phyloP scores from a whole-genome alignment of 2,329 filamentous ascomycete genomes.

The Fusarium subglutinans region DNA sequence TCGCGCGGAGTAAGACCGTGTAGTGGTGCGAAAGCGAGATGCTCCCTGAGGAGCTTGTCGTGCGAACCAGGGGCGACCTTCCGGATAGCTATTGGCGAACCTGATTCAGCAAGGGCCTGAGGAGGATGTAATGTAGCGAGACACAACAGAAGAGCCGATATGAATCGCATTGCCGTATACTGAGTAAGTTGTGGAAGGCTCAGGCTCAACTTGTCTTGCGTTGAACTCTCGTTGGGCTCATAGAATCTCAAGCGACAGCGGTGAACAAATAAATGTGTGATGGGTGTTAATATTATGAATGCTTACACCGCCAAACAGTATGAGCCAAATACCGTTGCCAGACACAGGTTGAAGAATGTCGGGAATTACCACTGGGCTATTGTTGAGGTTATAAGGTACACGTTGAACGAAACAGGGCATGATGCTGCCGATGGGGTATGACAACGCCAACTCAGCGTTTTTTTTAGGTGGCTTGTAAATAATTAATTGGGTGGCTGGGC shows the following conservation, averaged over 20 bases:
- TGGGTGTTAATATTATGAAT: background rate
- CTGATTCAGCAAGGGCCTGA: conserved; percentile 47
- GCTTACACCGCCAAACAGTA: conserved; percentile 23
- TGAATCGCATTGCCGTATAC: conserved; percentile 50
- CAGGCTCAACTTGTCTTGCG: background rate
- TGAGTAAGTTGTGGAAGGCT: background rate
- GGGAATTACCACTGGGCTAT: background rate
- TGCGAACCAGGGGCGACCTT: conserved; percentile 77
- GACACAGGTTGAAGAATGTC: background rate
- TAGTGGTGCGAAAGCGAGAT: conserved; percentile 61
- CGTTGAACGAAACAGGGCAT: background rate
- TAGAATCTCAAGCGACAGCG: background rate
- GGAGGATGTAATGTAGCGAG: conserved; percentile 57
- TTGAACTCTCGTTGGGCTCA: background rate
- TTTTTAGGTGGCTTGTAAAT: conserved; percentile 27
- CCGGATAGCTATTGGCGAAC: conserved; percentile 68
- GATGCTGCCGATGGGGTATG: conserved; percentile 30
- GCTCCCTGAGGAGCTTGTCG: conserved; percentile 78
- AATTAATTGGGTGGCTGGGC: conserved; percentile 44
- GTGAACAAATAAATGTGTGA: conserved; percentile 8
- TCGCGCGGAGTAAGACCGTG: conserved; percentile 42
- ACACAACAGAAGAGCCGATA: conserved; percentile 53
- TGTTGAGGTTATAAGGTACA: conserved; percentile 1
- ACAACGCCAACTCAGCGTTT: conserved; percentile 27
- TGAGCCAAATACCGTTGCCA: conserved; percentile 2